Evolutionary conservation across 1,139 yeast genomes (phyloP), one percentile per base, ranked within the genome.

Genomic region (Hansenula lynferdii): DNA sequence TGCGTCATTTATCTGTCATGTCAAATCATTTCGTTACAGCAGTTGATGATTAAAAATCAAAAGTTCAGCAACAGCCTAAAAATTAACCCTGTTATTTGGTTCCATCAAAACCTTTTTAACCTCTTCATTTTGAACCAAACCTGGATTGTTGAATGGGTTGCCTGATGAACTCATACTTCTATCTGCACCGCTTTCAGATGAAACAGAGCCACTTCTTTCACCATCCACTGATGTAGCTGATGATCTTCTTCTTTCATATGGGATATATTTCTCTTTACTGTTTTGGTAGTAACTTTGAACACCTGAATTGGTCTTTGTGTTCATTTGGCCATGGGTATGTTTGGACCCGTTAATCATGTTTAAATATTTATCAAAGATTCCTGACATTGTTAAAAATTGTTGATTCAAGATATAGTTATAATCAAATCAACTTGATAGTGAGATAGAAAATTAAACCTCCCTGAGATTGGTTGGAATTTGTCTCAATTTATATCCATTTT

Each of bases 51-150:
- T 21, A n/a, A 8, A 10, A 21, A 21, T 21, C 23, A 21, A 21
- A 21, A 21, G 23, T 8, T 8, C 23, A 24, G 17, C 17, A 21
- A 21, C 10, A 21, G 23, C 23, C 42, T 36, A 50, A 35, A 50
- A 52, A 43, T 50, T 52, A 4, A 52, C 56, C 34, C 53, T 47
- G 41, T 51, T 51, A 42, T 51, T 51, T 9, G 56, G 56, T 12
- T 45, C 51, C 16, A 42, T 43, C 30, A 46, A 33, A 8, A 45
- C 44, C 19, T 39, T 36, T 39, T 44, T 45, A 19, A 45, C 42
- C 24, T 33, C 31, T 32, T 39, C 29, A 17, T 28, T 26, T 28
- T 36, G 37, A 11, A 26, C 21, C 12, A 28, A 15, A 23, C 34
- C 36, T 15, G 39, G 31, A 11, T 14, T 28, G 34, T 31, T 21